Conservation (phyloP, 192 early-diverging fungal genomes). For the Backusella psychrophila region DNA sequence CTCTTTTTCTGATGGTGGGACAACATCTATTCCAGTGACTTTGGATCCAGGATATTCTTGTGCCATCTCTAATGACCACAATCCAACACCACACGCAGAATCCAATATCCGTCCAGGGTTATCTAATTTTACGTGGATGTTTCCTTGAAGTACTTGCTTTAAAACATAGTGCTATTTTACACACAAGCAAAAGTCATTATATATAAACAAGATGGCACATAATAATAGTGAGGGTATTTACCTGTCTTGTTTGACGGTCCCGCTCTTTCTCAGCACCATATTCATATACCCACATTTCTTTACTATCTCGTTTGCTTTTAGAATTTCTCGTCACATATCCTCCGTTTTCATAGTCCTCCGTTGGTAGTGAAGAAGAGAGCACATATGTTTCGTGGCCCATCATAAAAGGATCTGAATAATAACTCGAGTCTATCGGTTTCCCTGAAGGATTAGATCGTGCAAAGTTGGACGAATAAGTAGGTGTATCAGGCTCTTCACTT, state of each 20-base stretch:
- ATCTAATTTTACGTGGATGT: slow-evolving; percentile 10
- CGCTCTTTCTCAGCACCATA: slow-evolving; percentile 18
- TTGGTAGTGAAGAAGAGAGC: slow-evolving; percentile 1
- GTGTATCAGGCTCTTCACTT: neutral
- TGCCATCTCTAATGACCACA: slow-evolving; percentile 47
- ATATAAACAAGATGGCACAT: neutral
- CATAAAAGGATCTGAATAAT: neutral
- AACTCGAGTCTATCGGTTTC: neutral
- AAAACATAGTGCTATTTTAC: slow-evolving; percentile 28
- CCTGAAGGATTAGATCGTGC: neutral
- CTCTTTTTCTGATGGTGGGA: slow-evolving; percentile 20
- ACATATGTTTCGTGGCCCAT: neutral
- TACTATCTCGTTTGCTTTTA: neutral
- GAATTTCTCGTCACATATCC: neutral
- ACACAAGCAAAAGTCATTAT: neutral
- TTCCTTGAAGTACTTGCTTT: slow-evolving; percentile 27
- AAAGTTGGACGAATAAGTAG: neutral
- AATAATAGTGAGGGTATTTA: neutral
- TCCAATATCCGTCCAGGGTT: slow-evolving; percentile 17
- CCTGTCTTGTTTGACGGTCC: slow-evolving; percentile 19
- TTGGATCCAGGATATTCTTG: slow-evolving; percentile 43
- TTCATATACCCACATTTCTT: slow-evolving; percentile 15
- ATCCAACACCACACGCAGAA: slow-evolving; percentile 26
- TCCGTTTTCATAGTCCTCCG: neutral
- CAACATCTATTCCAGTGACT: slow-evolving; percentile 51